Conservation (phyloP, 2,329 filamentous ascomycete species). For the Gremmenia infestans region DNA sequence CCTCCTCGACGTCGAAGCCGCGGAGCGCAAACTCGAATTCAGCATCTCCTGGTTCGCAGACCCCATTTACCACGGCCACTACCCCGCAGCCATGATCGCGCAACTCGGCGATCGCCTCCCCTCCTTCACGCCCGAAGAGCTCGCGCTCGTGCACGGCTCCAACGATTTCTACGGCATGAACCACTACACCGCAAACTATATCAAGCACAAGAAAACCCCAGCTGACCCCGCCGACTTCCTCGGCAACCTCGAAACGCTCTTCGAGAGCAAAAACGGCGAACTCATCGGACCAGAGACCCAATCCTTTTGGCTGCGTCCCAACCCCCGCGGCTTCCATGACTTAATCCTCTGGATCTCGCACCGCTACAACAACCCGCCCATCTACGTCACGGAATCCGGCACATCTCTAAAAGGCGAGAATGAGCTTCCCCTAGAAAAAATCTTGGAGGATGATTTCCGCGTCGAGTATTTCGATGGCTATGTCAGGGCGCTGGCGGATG, state of each 20-base stretch:
- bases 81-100: conserved; percentile 76
- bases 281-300: conserved; percentile 79
- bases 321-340: conserved; percentile 70
- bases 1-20: conserved; percentile 68
- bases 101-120: conserved; percentile 78
- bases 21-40: conserved; percentile 79
- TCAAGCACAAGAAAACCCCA: conserved; percentile 63
- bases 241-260: conserved; percentile 70
- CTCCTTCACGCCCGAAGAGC: conserved; percentile 66
- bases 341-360: conserved; percentile 72
- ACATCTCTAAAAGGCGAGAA: conserved; percentile 82
- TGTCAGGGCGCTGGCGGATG: conserved; percentile 69
- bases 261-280: conserved; percentile 66
- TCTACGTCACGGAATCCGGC: conserved; percentile 87
- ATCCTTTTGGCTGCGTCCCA: conserved; percentile 74
- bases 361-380: conserved; percentile 69
- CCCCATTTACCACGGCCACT: conserved; percentile 78
- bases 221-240: conserved; percentile 62
- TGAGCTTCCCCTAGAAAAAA: conserved; percentile 62
- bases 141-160: conserved; percentile 70
- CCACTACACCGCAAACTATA: conserved; percentile 86
- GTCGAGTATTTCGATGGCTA: conserved; percentile 75
- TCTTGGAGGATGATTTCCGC: conserved; percentile 78
- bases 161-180: conserved; percentile 97
- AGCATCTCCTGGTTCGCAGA: conserved; percentile 85